Evolutionary conservation across 2,329 filamentous ascomycete species (phyloP), one percentile per base, ranked within the genome.

Genomic region (Colletotrichum gloeosporioides): DNA sequence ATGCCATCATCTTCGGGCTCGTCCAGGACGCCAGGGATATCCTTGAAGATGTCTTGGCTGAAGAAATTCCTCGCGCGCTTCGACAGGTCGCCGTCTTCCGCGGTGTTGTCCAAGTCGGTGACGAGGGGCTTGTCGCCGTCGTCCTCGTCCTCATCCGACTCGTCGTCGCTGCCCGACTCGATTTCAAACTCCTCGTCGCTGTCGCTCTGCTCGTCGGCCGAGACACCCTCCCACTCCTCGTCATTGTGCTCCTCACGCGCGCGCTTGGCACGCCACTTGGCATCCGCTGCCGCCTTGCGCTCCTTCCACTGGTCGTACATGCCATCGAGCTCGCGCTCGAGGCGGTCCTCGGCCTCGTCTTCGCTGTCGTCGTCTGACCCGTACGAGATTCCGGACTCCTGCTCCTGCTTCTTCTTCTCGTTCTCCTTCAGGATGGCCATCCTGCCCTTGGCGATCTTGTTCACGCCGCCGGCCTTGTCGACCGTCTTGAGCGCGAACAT

Each of bases 161-260:
- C 83, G 27, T 83, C 70, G 18, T 74, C 73, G 67, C 86, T 87
- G 78, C 93, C 89, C 31, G 96, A 87, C 77, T 94, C 92, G 3
- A 91, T 84, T 72, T 83, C 85, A 36, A 77, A 55, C 5, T 85
- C 85, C 8, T 90, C 88, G 3, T 93, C 91, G 78, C 90, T 92
- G 72, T 92, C 91, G 66, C 91, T 89, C 62, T 94, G 91, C 73
- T 91, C 91, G 62, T 90, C 91, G 13, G 89, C 92, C 27, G 95
- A 98, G 76, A 99, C 92, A 2, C 97, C 97, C 79, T 98, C 95
- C 93, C 96, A 99, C 82, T 98, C 96, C 16, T 95, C 96, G 75
- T 98, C 95, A 69, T 94, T 92, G 77, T 94, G 92, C 81, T 95
- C 92, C 82, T 95, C 93, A 70, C 96, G 92, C 8, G 95, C 94